A percentile compares a stretch with the other conserved stretches of the same genome.
Conservation (phyloP, 2,329 filamentous ascomycete genomes). For the Pleurostoma richardsiae region DNA sequence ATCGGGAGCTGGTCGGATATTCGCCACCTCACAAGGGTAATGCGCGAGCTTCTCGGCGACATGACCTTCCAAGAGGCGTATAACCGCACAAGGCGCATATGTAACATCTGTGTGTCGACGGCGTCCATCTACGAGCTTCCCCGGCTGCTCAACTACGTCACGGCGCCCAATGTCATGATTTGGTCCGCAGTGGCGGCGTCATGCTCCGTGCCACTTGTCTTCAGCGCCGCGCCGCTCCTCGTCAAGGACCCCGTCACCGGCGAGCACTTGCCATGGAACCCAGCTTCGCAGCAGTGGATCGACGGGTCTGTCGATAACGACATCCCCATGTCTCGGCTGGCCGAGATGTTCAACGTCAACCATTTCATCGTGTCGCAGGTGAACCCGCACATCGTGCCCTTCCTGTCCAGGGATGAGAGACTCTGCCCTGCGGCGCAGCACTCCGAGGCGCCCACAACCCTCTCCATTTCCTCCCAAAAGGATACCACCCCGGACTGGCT, state of each 20-base stretch:
- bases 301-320: slow-evolving; percentile 95
- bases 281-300: slow-evolving; percentile 80
- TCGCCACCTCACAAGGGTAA: slow-evolving; percentile 71
- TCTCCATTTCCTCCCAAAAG: slow-evolving; percentile 23
- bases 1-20: slow-evolving; percentile 83
- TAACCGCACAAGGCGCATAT: slow-evolving; percentile 84
- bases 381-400: slow-evolving; percentile 89
- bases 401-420: slow-evolving; percentile 70
- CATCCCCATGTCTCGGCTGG: slow-evolving; percentile 80
- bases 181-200: slow-evolving; percentile 97
- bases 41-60: slow-evolving; percentile 76
- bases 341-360: slow-evolving; percentile 97
- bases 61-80: slow-evolving; percentile 95
- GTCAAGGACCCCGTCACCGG: slow-evolving; percentile 83
- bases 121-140: slow-evolving; percentile 84
- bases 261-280: slow-evolving; percentile 76
- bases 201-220: slow-evolving; percentile 85
- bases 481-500: slow-evolving; percentile 52
- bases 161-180: slow-evolving; percentile 88
- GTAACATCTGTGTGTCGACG: slow-evolving; percentile 91
- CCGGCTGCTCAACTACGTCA: slow-evolving; percentile 84
- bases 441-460: slow-evolving; percentile 13
- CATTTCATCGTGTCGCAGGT: slow-evolving; percentile 98
- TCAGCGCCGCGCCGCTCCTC: slow-evolving; percentile 71
- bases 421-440: slow-evolving; percentile 29